Conservation (phyloP, 2,329 filamentous ascomycete genomes). For the Pleurostoma richardsiae region DNA sequence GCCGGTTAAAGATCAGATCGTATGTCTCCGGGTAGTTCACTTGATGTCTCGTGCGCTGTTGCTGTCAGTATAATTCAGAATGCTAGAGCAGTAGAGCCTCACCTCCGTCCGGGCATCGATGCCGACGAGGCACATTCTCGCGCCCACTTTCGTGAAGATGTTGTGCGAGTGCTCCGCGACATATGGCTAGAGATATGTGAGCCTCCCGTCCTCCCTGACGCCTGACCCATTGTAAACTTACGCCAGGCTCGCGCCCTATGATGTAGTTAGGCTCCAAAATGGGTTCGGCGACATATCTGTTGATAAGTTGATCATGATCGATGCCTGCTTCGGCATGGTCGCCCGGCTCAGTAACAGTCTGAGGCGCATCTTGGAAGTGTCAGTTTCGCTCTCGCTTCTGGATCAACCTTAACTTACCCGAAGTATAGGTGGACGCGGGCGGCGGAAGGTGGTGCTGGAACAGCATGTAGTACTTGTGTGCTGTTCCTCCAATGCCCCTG, state of each 20-base stretch:
- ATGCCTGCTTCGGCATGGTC: slow-evolving; percentile 30
- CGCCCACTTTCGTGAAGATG: slow-evolving; percentile 78
- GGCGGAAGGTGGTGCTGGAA: slow-evolving; percentile 94
- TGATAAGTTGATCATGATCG: slow-evolving; percentile 67
- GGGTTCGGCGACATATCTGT: slow-evolving; percentile 64
- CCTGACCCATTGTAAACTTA: too few relatives aligned
- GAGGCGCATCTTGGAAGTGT: slow-evolving; percentile 29
- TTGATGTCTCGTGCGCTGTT: slow-evolving; percentile 76
- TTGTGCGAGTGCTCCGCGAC: slow-evolving; percentile 85
- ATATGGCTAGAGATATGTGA: slow-evolving; percentile 52
- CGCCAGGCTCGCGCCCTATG: slow-evolving; percentile 65
- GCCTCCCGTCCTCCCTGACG: too few relatives aligned
- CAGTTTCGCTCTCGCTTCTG: slow-evolving; percentile 25
- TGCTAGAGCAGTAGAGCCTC: too few relatives aligned
- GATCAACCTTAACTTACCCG: slow-evolving; percentile 21
- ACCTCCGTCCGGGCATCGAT: slow-evolving; percentile 77
- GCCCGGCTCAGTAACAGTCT: slow-evolving; percentile 33
- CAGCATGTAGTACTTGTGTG: slow-evolving; percentile 97
- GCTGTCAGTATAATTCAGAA: too few relatives aligned
- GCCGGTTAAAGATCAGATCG: slow-evolving; percentile 72
- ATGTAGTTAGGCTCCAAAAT: slow-evolving; percentile 68
- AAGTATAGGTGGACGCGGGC: slow-evolving; percentile 79
- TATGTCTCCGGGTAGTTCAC: slow-evolving; percentile 94
- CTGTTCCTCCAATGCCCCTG: slow-evolving; percentile 82
- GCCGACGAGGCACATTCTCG: slow-evolving; percentile 77